A percentile compares a stretch with the other conserved stretches of the same genome.
phyloP scores from a whole-genome alignment of 164 flowering plant genomes.

The Chimonanthus salicifolius region DNA sequence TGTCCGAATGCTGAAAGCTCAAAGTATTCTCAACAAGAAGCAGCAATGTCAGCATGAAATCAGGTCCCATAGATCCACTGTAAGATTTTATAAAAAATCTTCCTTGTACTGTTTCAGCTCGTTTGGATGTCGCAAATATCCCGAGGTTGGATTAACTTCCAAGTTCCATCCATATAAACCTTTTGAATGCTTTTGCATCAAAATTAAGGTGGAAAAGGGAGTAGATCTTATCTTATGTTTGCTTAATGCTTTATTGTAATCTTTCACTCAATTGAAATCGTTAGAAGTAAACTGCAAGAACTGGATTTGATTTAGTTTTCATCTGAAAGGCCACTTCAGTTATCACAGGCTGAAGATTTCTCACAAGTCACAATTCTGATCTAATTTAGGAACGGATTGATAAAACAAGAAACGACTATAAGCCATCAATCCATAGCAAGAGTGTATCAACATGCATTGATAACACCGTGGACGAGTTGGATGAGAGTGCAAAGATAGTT shows the following conservation, averaged over 20 bases:
- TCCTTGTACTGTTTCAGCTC: neutral
- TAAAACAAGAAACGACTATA: conserved; percentile 52
- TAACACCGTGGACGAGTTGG: conserved; percentile 24
- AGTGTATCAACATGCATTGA: conserved; percentile 61
- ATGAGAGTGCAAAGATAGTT: conserved; percentile 77
- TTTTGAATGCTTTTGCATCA: neutral
- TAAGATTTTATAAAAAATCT: conserved; percentile 12
- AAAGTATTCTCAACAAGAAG: conserved; percentile 15
- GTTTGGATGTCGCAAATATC: neutral
- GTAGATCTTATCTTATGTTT: neutral
- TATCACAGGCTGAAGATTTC: no score
- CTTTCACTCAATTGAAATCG: neutral
- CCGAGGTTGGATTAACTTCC: neutral
- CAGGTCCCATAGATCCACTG: conserved; percentile 42
- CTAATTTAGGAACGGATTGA: conserved; percentile 53
- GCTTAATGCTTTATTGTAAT: neutral
- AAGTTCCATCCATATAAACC: neutral
- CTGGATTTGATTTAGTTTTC: no score
- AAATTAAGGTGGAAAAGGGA: neutral
- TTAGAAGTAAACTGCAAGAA: neutral
- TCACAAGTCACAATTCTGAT: neutral
- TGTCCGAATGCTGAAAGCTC: conserved; percentile 38
- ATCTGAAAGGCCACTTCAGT: no score
- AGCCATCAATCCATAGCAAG: conserved; percentile 53
- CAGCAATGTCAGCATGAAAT: conserved; percentile 22